Evolutionary conservation across 2,329 filamentous ascomycete genomes (phyloP), one percentile per base, ranked within the genome.

Genomic region (Aspergillus oerlinghausenensis): DNA sequence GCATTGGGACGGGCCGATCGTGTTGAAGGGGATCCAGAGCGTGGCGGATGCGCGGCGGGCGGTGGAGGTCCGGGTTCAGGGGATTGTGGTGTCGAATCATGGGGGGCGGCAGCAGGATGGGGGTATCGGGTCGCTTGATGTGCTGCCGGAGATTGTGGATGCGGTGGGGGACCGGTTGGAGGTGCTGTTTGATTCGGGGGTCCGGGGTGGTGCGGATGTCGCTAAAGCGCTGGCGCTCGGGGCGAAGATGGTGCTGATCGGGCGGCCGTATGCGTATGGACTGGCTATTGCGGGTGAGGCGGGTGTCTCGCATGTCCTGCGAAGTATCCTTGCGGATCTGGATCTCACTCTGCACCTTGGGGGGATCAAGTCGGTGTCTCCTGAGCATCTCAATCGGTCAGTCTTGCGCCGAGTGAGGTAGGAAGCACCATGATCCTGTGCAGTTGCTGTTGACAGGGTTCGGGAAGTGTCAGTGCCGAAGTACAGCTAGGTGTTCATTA

Each of bases 1-100:
- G 61, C 67, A 85, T 54, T 89, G 86, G 83, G 77, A 82, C 55
- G 84, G 84, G 1, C 82, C 84, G 0, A 82, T 89, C 49, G 79
- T 83, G 57, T 74, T 84, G 29, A 86, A 87, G 66, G 84, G 84
- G 0, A 80, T 79, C 28, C 77, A 80, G 57, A 74, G 69, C 1
- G 71, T 77, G 0, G 72, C 66, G 2, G 80, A 82, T 62, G 79
- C 78, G 6, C 66, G 68, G 51, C 70, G 71, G 52, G 78, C 77
- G 1, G 72, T 75, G 5, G 68, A 80, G 47, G 55, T 67, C n/a
- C 77, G 75, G 3, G 70, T 77, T 1, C 67, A 78, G n/a, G 79
- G 77, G 0, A 77, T 81, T 49, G 67, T 80, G 1, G 73, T 82
- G 1, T 75, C 71, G 48, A 83, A 82, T 54, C 79, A 82, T 60